Evolutionary conservation across 1,139 yeast genomes (phyloP).

Genomic region (Scheffersomyces insectosa): DNA sequence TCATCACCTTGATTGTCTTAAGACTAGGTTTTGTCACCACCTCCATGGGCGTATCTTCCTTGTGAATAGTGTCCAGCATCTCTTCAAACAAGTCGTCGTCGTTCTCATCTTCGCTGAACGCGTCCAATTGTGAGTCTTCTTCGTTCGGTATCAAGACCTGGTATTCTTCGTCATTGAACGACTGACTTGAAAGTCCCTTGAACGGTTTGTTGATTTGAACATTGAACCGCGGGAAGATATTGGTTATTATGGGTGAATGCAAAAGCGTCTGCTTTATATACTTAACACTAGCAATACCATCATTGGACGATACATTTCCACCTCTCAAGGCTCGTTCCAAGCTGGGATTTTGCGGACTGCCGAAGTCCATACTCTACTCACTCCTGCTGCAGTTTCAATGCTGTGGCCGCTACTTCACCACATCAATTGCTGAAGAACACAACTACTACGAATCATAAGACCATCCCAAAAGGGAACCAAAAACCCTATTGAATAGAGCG

Average conservation of each 20-base stretch:
- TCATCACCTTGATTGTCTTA: constrained; percentile 24
- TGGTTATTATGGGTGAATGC: constrained; percentile 37
- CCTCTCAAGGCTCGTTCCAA: constrained; percentile 9
- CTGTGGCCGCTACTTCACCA: no score
- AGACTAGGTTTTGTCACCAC: not conserved
- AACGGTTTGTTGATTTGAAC: constrained; percentile 36
- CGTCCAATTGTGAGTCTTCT: constrained; percentile 43
- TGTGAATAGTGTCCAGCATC: constrained; percentile 1
- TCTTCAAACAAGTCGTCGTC: constrained; percentile 15
- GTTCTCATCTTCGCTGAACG: constrained; percentile 38
- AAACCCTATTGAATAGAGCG: no score
- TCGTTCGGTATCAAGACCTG: constrained; percentile 38
- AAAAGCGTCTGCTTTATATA: constrained; percentile 35
- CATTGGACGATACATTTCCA: not conserved
- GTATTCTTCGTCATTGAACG: constrained; percentile 41
- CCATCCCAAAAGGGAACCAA: no score
- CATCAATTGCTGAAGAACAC: no score
- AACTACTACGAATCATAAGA: no score
- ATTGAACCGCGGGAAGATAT: constrained; percentile 33
- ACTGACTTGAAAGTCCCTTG: constrained; percentile 32
- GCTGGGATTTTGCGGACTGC: constrained; percentile 8
- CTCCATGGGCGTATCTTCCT: not conserved
- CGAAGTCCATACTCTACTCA: constrained; percentile 5
- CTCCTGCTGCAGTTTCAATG: no score
- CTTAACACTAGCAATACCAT: constrained; percentile 1